These are phyloP conservation scores for Neonectria faginata DNA, from an alignment of 2,329 filamentous ascomycete genomes.

Conservation along the genomic window DNA sequence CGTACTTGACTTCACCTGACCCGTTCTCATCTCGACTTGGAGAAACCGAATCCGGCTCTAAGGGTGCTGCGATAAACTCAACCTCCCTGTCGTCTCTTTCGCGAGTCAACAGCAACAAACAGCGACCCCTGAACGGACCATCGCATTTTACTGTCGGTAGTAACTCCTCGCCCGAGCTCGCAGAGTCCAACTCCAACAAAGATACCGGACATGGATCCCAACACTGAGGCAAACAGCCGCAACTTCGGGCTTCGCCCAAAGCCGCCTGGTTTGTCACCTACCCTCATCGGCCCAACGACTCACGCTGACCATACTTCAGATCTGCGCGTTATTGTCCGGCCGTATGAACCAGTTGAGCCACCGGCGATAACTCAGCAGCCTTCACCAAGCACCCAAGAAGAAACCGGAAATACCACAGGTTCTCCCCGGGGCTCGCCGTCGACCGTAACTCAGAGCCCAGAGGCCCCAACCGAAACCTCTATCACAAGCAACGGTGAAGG, in stretches of 20 bases:
- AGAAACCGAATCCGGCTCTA: slow-evolving; percentile 3
- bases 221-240: background rate
- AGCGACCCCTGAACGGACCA: background rate
- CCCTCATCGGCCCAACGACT: no score
- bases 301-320: slow-evolving; percentile 5
- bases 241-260: slow-evolving; percentile 22
- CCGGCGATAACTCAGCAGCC: background rate
- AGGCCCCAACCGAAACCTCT: background rate
- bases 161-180: background rate
- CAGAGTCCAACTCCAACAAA: background rate
- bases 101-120: background rate
- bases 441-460: background rate
- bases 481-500: background rate
- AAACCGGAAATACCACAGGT: background rate
- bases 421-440: background rate
- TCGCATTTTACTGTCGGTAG: background rate
- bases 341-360: slow-evolving; percentile 7
- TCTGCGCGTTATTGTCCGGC: slow-evolving; percentile 4
- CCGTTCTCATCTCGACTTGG: background rate
- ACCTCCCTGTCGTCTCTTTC: slow-evolving; percentile 2
- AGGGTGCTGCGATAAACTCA: background rate
- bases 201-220: slow-evolving; percentile 1
- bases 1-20: background rate
- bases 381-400: slow-evolving; percentile 11
- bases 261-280: slow-evolving; percentile 3